phyloP scores from a whole-genome alignment of 192 early-diverging fungal genomes.

The Umbelopsis ramanniana region DNA sequence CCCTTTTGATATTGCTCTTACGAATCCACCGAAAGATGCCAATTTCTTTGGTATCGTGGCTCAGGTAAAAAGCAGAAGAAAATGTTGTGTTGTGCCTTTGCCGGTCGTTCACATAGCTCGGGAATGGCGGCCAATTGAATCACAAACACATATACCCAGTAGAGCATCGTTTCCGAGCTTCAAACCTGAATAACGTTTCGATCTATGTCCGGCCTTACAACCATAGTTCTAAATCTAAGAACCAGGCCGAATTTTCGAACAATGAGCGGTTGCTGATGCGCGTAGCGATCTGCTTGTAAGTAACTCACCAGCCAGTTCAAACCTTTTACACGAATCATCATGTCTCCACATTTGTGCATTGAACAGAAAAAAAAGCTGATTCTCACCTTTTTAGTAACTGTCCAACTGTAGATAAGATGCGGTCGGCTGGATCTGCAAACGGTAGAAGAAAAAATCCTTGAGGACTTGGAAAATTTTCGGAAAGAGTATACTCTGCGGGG shows the following conservation, averaged over 20 bases:
- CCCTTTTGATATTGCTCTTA: slow-evolving; percentile 22
- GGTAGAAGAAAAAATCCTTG: no score
- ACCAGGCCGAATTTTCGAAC: slow-evolving; percentile 43
- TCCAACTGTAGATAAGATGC: no score
- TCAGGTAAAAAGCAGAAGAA: slow-evolving; percentile 30
- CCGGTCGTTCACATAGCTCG: slow-evolving; percentile 8
- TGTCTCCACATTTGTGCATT: not conserved
- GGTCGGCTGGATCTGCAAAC: no score
- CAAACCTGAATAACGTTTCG: slow-evolving; percentile 1
- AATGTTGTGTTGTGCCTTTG: slow-evolving; percentile 43
- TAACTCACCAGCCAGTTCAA: slow-evolving; percentile 1
- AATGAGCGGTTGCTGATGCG: slow-evolving; percentile 1
- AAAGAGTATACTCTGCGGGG: no score
- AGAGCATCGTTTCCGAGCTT: not conserved
- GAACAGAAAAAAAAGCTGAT: no score
- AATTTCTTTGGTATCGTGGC: slow-evolving; percentile 10
- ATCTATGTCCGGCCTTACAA: slow-evolving; percentile 50
- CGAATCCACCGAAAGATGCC: slow-evolving; percentile 27
- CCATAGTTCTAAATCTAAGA: slow-evolving; percentile 27
- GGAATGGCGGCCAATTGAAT: slow-evolving; percentile 18
- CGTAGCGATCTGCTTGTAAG: not conserved
- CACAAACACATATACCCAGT: slow-evolving; percentile 18
- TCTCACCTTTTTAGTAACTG: no score
- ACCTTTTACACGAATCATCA: slow-evolving; percentile 4
- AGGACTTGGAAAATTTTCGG: no score